Base-by-base conservation (phyloP, 768 basidiomycete species). In the Russula foetens region DNA sequence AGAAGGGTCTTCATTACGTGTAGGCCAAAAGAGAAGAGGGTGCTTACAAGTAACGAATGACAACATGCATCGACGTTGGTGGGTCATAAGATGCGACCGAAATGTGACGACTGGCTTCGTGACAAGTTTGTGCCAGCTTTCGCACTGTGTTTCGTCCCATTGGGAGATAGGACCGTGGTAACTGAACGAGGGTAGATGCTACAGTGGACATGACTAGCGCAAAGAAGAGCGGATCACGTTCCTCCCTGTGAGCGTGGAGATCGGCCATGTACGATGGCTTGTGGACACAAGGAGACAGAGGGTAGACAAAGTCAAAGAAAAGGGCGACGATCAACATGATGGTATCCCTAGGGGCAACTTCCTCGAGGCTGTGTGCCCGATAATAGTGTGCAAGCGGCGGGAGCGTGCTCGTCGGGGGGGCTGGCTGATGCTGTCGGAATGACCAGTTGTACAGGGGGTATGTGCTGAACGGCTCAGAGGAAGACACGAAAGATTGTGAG, bases 291-390 rank as follows among this genome's bases (percentile, higher is more conserved):
- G 93, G 93, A 9, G 90, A 95, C 33, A 96, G 79, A 9, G 90
- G 88, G 72, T 93, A 93, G 50, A 95, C 90, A 70, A 91, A 96
- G 71, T 95, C 93, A 70, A 95, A 96, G 75, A 92, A 97, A 14
- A 95, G 81, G 41, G 86, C 81, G 63, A 94, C 85, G 66, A 96
- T 88, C 60, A 90, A 82, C 43, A 83, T 82, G 50, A 94, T 85
- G 6, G 86, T 88, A 59, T 90, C 86, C 55, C 90, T 79, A 21
- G 90, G 88, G 11, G 91, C 88, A 55, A 94, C 82, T 61, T 89
- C 85, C 68, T 93, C 89, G 48, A 96, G 75, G 35, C 88, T 79
- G 68, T 85, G 86, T 1, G 86, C 80, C n/a, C 85, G 81, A 69
- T 84, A 86, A 69, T 85, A 86, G 68, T 81, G 82, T 0, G 85